Percentiles rank a stretch among this genome's conserved stretches.
Conservation (phyloP, 2,329 filamentous ascomycete genomes). For the Pezicula carpinea region DNA sequence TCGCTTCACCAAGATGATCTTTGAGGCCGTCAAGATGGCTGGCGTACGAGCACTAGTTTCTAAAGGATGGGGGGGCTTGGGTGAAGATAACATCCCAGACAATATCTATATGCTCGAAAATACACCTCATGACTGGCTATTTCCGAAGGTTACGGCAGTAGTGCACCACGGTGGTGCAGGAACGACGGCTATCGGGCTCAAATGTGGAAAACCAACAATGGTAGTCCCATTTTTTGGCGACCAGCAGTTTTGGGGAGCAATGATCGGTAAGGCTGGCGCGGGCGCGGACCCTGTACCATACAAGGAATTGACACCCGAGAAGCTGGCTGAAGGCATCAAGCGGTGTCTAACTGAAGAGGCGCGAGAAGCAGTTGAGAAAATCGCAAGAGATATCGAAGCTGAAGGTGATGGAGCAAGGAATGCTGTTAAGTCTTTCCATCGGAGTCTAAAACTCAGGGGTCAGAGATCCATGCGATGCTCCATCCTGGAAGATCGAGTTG, state of each 20-base stretch:
- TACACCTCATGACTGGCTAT: conserved; percentile 73
- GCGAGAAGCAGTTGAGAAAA: conserved; percentile 48
- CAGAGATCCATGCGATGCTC: conserved; percentile 59
- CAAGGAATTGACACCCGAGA: conserved; percentile 59
- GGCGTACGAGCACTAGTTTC: conserved; percentile 69
- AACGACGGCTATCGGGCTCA: conserved; percentile 70
- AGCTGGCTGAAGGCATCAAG: conserved; percentile 65
- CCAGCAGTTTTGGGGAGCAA: conserved; percentile 72
- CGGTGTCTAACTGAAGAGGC: conserved; percentile 61
- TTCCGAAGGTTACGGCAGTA: conserved; percentile 60
- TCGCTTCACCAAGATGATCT: conserved; percentile 64
- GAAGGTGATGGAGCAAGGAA: conserved; percentile 67
- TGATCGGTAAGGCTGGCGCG: conserved; percentile 59
- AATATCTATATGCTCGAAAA: conserved; percentile 70
- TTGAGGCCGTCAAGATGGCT: conserved; percentile 59
- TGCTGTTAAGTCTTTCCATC: conserved; percentile 63
- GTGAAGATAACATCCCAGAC: conserved; percentile 53
- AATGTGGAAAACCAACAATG: conserved; percentile 68
- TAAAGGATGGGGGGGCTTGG: conserved; percentile 72
- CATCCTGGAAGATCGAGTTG: conserved; percentile 56
- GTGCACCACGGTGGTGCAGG: conserved; percentile 77
- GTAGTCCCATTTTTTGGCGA: conserved; percentile 78
- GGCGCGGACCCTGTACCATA: conserved; percentile 65
- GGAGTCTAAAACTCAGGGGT: conserved; percentile 48
- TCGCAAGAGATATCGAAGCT: conserved; percentile 55